phyloP scores from a whole-genome alignment of 2,329 filamentous ascomycete species.

The Calycina herbarum region DNA sequence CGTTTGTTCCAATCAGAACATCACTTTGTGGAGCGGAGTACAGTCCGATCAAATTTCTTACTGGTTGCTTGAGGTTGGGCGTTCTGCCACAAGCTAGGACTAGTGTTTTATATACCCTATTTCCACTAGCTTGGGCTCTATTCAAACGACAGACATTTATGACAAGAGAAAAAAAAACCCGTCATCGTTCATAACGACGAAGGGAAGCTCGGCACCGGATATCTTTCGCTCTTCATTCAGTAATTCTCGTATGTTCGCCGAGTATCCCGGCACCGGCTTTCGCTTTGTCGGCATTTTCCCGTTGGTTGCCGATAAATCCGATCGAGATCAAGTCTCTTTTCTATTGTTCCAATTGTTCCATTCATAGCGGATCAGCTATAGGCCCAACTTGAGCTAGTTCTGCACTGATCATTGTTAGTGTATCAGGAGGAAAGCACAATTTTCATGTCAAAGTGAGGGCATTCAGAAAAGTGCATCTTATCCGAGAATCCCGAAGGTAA shows the following conservation, averaged over 20 bases:
- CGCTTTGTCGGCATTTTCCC: not conserved
- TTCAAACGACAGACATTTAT: not conserved
- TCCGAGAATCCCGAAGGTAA: not conserved
- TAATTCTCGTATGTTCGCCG: not conserved
- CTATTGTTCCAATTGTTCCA: not conserved
- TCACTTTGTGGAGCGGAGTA: not conserved
- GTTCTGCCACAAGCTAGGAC: not conserved
- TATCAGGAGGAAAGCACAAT: not conserved
- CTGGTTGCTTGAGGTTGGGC: not conserved
- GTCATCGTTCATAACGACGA: not conserved
- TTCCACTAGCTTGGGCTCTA: not conserved
- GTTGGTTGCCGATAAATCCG: not conserved
- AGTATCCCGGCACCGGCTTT: not conserved
- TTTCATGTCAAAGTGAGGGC: conserved; percentile 2
- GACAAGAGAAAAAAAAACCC: not conserved
- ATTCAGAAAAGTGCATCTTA: not conserved
- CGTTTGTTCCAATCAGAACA: not conserved
- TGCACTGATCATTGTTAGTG: not conserved
- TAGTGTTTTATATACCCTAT: not conserved
- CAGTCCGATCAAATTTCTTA: not conserved
- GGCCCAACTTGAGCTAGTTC: not conserved
- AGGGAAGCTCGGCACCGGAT: not conserved
- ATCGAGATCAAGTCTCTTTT: not conserved
- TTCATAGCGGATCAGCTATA: not conserved
- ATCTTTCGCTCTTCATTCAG: not conserved